Base-by-base conservation (phyloP, 768 basidiomycete species). In the Boletus sp. region DNA sequence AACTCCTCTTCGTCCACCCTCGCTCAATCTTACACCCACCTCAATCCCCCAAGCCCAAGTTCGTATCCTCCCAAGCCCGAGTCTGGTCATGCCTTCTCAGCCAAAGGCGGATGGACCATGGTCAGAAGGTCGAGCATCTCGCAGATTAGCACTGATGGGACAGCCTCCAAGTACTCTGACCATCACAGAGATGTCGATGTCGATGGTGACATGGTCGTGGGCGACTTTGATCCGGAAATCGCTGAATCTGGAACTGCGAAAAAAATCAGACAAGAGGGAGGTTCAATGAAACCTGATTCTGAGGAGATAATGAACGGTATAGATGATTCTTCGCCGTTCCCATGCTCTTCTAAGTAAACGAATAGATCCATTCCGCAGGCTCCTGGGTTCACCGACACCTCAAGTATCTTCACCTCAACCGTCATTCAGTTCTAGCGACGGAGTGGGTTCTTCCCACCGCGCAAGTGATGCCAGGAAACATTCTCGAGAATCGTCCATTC, bases 1-100 rank as follows among this genome's bases (percentile, higher is more conserved):
- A 77, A 75, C 67, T 78, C 79, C 8, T 87, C 86, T 6, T 82
- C 83, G 1, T 85, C 85, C 1, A 84, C 84, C 29, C 77, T 91
- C 21, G 81, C 87, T 33, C 87, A 85, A 59, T 91, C 89, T 10
- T 93, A 89, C 70, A 93, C 90, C 44, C 88, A 92, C 70, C 72
- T 93, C 35, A 79, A 77, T 58, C 83, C 83, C 3, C 90, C 89
- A 23, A 83, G 83, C 68, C 83, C 87, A 27, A 82, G 84, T 55
- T 90, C 89, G 15, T 90, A 90, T 70, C 84, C 87, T 21, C 78
- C 84, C 32, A 81, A 76, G 61, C 57, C 70, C 39, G 81, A 82
- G 47, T 68, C 69, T 2, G 56, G 63, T 29, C 74, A 70, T 50
- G 66, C 75, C 14, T 70, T 74, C 38, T 67, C 76, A 19, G 73